Evolutionary conservation across 140 eudicot genomes (phyloP).

Genomic region (Oenanthe javanica): DNA sequence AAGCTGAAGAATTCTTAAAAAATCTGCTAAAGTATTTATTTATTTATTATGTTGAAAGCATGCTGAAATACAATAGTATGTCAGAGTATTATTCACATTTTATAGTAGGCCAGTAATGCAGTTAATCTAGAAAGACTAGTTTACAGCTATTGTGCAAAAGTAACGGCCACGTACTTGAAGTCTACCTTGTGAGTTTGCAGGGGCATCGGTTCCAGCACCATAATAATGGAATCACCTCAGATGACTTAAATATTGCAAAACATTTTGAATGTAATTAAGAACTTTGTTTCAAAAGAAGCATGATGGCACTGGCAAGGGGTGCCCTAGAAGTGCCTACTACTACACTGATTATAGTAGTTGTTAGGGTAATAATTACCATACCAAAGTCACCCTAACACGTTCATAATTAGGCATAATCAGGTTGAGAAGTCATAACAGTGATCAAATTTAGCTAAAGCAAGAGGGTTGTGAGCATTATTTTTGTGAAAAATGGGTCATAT

Average conservation of each 20-base stretch:
- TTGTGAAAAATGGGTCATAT: not conserved
- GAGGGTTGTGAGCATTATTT: not conserved
- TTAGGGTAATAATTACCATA: not conserved
- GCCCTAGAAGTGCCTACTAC: not conserved
- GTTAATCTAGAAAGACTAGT: conserved; percentile 1
- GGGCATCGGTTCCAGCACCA: not conserved
- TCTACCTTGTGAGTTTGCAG: not conserved
- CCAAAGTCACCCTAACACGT: not conserved
- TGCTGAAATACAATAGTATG: not conserved
- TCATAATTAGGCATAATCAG: not conserved
- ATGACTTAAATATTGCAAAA: conserved; percentile 1
- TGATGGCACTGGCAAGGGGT: not conserved
- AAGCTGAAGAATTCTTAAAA: no score
- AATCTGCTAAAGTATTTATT: no score
- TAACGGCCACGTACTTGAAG: not conserved
- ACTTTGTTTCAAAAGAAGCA: not conserved
- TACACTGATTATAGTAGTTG: no score
- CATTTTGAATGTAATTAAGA: no score
- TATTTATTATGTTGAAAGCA: not conserved
- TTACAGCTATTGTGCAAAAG: not conserved
- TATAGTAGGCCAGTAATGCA: not conserved
- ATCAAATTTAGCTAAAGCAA: no score
- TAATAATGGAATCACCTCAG: not conserved
- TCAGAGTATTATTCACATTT: not conserved
- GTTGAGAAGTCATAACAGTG: no score